phyloP scores from a whole-genome alignment of 768 basidiomycete species.

The Coprinopsis sp. region DNA sequence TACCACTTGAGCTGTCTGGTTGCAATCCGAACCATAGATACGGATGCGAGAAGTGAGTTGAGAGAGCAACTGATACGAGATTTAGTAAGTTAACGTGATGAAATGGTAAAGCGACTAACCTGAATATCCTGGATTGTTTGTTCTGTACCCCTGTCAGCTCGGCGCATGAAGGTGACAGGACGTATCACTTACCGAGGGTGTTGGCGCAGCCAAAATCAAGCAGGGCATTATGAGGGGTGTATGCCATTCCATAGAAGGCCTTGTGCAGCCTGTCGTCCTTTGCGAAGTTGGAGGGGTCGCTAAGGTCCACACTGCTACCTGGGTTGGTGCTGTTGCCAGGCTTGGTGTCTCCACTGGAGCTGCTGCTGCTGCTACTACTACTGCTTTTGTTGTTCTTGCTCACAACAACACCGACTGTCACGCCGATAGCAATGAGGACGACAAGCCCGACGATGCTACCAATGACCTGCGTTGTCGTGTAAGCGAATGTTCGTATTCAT shows the following conservation, averaged over 20 bases:
- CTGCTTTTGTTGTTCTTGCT: slow-evolving; percentile 42
- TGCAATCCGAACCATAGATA: slow-evolving; percentile 85
- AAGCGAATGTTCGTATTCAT: slow-evolving; percentile 1
- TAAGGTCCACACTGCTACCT: slow-evolving; percentile 4
- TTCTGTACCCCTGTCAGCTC: slow-evolving; percentile 26
- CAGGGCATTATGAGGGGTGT: slow-evolving; percentile 71
- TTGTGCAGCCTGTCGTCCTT: slow-evolving; percentile 64
- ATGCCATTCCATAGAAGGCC: slow-evolving; percentile 83
- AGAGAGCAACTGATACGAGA: slow-evolving; percentile 57
- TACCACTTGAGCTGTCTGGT: slow-evolving; percentile 73
- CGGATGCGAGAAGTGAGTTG: slow-evolving; percentile 79
- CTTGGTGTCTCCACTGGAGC: slow-evolving; percentile 2
- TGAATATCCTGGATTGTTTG: slow-evolving; percentile 68
- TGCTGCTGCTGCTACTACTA: slow-evolving; percentile 10
- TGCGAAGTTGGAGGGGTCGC: slow-evolving; percentile 44
- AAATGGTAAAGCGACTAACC: slow-evolving; percentile 29
- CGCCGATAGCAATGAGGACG: slow-evolving; percentile 51
- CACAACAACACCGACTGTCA: slow-evolving; percentile 62
- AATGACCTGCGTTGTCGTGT: slow-evolving; percentile 41
- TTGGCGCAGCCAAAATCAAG: slow-evolving; percentile 62
- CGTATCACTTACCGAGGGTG: slow-evolving; percentile 30
- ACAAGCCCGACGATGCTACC: slow-evolving; percentile 43
- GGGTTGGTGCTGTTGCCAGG: slow-evolving; percentile 1
- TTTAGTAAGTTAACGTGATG: not conserved
- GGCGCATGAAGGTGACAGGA: not conserved